phyloP scores from a whole-genome alignment of 768 basidiomycete genomes.

The Xerocomellus chrysenteron region DNA sequence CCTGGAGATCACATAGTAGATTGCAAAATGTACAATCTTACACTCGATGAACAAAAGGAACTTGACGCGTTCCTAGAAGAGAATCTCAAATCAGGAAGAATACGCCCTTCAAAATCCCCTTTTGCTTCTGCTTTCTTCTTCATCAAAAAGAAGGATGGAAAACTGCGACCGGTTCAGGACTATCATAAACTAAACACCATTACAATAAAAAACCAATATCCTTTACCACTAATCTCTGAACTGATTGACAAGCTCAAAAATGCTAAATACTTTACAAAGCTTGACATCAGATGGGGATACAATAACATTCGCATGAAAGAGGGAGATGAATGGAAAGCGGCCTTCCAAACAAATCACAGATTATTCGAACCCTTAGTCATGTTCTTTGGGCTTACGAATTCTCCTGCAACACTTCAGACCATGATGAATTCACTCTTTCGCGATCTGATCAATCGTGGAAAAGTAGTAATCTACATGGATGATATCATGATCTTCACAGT shows the following conservation, averaged over 20 bases:
- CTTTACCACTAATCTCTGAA: slow-evolving; percentile 23
- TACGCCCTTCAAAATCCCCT: too few relatives aligned
- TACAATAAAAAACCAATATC: slow-evolving; percentile 29
- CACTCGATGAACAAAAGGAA: neutral
- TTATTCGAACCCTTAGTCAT: neutral
- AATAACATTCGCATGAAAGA: slow-evolving; percentile 30
- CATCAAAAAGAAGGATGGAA: too few relatives aligned
- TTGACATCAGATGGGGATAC: slow-evolving; percentile 14
- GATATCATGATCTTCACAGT: too few relatives aligned
- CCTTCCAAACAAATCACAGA: slow-evolving; percentile 15
- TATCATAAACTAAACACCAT: slow-evolving; percentile 29
- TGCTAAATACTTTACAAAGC: slow-evolving; percentile 25
- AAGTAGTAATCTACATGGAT: too few relatives aligned
- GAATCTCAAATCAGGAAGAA: too few relatives aligned
- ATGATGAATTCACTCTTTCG: slow-evolving; percentile 25
- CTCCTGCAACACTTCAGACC: slow-evolving; percentile 22
- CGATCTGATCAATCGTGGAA: too few relatives aligned
- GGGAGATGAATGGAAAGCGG: slow-evolving; percentile 34
- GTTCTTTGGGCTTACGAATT: slow-evolving; percentile 1
- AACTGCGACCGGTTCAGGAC: too few relatives aligned
- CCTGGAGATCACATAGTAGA: too few relatives aligned
- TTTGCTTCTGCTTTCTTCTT: too few relatives aligned
- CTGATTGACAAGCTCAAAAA: slow-evolving; percentile 22
- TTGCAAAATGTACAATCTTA: too few relatives aligned
- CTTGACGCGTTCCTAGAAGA: neutral